Base-by-base conservation (phyloP, 345 rosid genomes). In the Dimocarpus longan region DNA sequence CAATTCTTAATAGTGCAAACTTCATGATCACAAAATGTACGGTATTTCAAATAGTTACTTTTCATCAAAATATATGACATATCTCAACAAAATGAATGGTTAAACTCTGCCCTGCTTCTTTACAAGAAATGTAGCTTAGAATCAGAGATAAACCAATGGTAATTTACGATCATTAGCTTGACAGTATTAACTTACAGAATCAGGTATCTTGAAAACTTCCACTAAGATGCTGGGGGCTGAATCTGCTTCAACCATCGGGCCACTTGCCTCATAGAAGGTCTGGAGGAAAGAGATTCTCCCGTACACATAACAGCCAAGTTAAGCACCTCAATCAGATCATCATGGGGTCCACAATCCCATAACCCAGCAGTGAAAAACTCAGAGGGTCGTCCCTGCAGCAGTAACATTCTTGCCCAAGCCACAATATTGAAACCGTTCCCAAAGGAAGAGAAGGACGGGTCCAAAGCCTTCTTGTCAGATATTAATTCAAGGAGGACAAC, bases 231-330 rank as follows among this genome's bases (percentile, higher is more conserved):
- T 66, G 81, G 73, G 7, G 90, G 88, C 60, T 87, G 90, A 80
- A 85, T 85, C 50, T 85, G 84, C 77, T 82, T 88, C 79, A 88
- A 82, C 72, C 77, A 73, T 70, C 81, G 86, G 15, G 87, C 86
- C 65, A 88, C 90, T 78, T 85, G 87, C 83, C 80, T 84, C 88
- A 88, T 88, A 7, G 87, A 85, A 73, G 90, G 90, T 80, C 90
- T 82, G 50, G 86, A 80, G 26, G 90, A 78, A 37, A 84, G 88
- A 46, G 88, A 86, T 63, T 88, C 90, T 3, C 81, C 85, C 7
- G 90, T 86, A 66, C 90, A 88, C 80, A 70, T 71, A 60, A 80
- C 66, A 56, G 82, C 90, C 74, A 88, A 74, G 68, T 84, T 82
- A 68, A 88, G 88, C 54, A 85, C 68, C 68, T 82, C 86, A 56